Evolutionary conservation across 2,329 filamentous ascomycete genomes (phyloP), one percentile per base, ranked within the genome.

Genomic region (Lizonia empirigonia): DNA sequence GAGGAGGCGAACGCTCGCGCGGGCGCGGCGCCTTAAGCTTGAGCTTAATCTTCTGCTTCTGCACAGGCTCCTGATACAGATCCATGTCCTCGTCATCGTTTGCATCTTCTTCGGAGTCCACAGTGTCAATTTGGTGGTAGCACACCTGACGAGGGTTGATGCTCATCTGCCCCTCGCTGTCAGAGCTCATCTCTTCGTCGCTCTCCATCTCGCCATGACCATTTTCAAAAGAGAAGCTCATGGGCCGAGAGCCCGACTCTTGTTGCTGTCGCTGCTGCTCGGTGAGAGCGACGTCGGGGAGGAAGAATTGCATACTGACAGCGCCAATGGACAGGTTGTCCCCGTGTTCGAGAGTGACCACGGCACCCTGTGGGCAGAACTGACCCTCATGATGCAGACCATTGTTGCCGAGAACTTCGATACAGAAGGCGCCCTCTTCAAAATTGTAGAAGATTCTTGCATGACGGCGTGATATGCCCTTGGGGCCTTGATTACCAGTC

Each of bases 151-250:
- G 61, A 10, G 70, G 69, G 27, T 73, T 69, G 34, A 72, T 59
- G 53, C 66, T 72, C 33, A 58, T 54, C 45, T 65, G 59, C 7
- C 61, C 65, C 40, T 70, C 68, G 32, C 68, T 70, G 22, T 58
- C 66, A 9, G 68, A 71, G 23, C 65, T 65, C 32, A 68, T 60
- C 19, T 65, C 77, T 32, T 67, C 74, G 51, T 83, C 80, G 26
- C 79, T 83, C 50, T 70, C 80, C 74, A 56, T 81, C 50, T 81
- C 78, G 32, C 82, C 82, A 52, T 83, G 79, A 0, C 82, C 80
- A 64, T 83, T 82, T 64, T 88, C 85, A 62, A 90, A 90, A 47
- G 87, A 85, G 55, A 89, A 86, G 68, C 86, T 89, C 85, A 90
- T 90, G 58, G 86, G 77, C 55, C 79, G 80, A 29, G 67, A 76